Evolutionary conservation across 371 early-diverging fungal genomes (phyloP).

Genomic region (Apophysomyces trapeziformis): DNA sequence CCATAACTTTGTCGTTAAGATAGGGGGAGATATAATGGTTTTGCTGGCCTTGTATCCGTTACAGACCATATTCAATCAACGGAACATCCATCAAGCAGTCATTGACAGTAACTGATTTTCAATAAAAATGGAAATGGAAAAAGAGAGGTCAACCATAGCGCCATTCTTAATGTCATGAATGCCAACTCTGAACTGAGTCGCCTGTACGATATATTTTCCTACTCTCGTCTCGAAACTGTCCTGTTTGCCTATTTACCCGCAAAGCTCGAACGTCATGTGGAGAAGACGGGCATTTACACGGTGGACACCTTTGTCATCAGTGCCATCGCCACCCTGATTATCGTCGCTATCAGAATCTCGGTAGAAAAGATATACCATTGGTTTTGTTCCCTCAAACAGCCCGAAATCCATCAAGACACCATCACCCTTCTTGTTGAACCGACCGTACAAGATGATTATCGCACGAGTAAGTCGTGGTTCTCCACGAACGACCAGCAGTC

Average conservation of each 20-base stretch:
- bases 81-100: no score
- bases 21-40: no score
- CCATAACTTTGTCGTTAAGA: no score
- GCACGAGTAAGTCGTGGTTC: slow-evolving; percentile 18
- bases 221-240: slow-evolving; percentile 32
- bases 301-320: slow-evolving; percentile 41
- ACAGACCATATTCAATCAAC: no score
- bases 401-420: neutral
- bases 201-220: slow-evolving; percentile 27
- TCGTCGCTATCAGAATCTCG: slow-evolving; percentile 27
- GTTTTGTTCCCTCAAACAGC: neutral
- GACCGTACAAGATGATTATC: slow-evolving; percentile 26
- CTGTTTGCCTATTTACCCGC: slow-evolving; percentile 38
- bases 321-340: slow-evolving; percentile 30
- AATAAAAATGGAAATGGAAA: no score
- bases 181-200: slow-evolving; percentile 19
- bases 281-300: slow-evolving; percentile 36
- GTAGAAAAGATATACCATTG: neutral
- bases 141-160: neutral
- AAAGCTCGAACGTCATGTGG: slow-evolving; percentile 25
- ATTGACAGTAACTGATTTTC: no score
- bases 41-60: no score
- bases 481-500: slow-evolving; percentile 10
- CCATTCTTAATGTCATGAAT: neutral
- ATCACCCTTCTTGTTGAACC: slow-evolving; percentile 30